These are phyloP conservation scores for Trichoderma erinaceum DNA, from an alignment of 495 filamentous ascomycete genomes.

Conservation along the genomic window DNA sequence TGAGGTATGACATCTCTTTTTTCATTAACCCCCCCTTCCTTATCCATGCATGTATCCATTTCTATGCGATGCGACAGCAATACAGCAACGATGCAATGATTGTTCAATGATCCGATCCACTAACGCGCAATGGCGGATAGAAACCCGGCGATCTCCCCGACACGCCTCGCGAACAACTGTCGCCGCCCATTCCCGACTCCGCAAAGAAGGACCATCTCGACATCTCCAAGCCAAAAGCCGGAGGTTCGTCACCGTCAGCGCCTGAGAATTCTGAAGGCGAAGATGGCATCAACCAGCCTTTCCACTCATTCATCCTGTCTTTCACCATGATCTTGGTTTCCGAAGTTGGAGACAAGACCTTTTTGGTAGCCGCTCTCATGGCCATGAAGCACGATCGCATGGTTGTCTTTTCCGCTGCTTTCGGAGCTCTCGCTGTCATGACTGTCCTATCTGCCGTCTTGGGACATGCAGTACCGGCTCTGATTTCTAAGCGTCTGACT, in stretches of 20 bases:
- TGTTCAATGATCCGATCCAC: neutral
- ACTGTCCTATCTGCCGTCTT: slow-evolving; percentile 94
- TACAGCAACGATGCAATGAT: neutral
- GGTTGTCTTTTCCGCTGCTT: slow-evolving; percentile 90
- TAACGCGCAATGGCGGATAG: slow-evolving; percentile 38
- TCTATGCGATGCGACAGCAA: neutral
- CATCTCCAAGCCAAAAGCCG: slow-evolving; percentile 46
- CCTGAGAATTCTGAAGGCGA: slow-evolving; percentile 35
- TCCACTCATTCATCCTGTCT: slow-evolving; percentile 89
- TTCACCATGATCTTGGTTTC: slow-evolving; percentile 97
- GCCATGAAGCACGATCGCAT: slow-evolving; percentile 95
- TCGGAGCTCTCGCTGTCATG: slow-evolving; percentile 85
- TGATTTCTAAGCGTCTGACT: slow-evolving; percentile 84
- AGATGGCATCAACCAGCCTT: slow-evolving; percentile 67
- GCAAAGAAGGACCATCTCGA: slow-evolving; percentile 62
- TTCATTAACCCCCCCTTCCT: neutral
- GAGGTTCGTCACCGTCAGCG: slow-evolving; percentile 24
- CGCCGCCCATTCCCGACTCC: slow-evolving; percentile 64
- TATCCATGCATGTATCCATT: neutral
- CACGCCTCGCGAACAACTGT: slow-evolving; percentile 63
- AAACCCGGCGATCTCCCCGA: slow-evolving; percentile 78
- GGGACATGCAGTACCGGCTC: slow-evolving; percentile 84
- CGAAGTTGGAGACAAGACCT: slow-evolving; percentile 97
- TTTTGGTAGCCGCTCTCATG: slow-evolving; percentile 95
- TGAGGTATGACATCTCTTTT: slow-evolving; percentile 48